phyloP scores from a whole-genome alignment of 2,329 filamentous ascomycete species.

The Ustilaginoidea virens region DNA sequence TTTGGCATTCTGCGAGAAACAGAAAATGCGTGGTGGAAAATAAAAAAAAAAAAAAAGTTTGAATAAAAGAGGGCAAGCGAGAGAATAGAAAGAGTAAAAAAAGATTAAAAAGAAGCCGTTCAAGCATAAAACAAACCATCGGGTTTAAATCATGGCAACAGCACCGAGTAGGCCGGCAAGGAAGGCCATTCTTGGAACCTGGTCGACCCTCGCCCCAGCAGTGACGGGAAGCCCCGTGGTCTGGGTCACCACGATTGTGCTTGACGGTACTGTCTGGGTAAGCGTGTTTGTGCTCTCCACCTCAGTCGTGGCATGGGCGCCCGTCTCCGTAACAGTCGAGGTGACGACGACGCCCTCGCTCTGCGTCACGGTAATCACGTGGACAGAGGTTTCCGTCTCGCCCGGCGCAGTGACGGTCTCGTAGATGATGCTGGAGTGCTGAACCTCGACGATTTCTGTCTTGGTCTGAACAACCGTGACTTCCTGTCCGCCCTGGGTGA shows the following conservation, averaged over 20 bases:
- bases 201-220: slow-evolving; percentile 11
- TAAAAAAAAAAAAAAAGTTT: background rate
- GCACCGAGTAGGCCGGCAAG: slow-evolving; percentile 9
- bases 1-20: background rate
- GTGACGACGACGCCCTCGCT: slow-evolving; percentile 26
- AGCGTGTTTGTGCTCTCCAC: slow-evolving; percentile 22
- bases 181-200: slow-evolving; percentile 17
- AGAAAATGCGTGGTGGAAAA: background rate
- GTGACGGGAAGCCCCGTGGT: slow-evolving; percentile 8
- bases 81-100: background rate
- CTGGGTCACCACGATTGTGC: slow-evolving; percentile 9
- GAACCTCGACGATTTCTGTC: slow-evolving; percentile 14
- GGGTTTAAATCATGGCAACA: slow-evolving; percentile 6
- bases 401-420: slow-evolving; percentile 23
- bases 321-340: slow-evolving; percentile 21
- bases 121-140: no score
- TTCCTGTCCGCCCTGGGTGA: slow-evolving; percentile 18
- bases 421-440: slow-evolving; percentile 15
- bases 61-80: background rate
- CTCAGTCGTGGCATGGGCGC: slow-evolving; percentile 20
- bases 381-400: slow-evolving; percentile 16
- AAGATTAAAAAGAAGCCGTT: no score
- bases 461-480: slow-evolving; percentile 9
- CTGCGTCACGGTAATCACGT: slow-evolving; percentile 24
- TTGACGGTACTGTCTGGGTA: slow-evolving; percentile 7